phyloP scores from a whole-genome alignment of 192 early-diverging fungal genomes.

The Pecoramyces ruminantium region DNA sequence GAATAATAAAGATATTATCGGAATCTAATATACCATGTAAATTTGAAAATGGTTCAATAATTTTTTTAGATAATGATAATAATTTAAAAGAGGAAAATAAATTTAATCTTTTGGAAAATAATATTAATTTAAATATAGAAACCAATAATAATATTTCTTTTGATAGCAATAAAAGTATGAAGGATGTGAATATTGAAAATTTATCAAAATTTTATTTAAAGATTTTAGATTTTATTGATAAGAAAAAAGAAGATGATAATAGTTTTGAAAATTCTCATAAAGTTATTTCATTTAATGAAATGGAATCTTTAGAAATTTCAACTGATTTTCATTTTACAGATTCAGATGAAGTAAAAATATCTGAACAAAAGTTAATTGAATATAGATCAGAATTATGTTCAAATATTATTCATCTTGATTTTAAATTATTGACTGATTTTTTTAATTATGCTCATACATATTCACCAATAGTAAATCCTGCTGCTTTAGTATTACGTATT shows the following conservation, averaged over 20 bases:
- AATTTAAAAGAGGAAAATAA: too few relatives aligned
- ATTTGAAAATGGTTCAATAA: background rate
- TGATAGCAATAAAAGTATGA: too few relatives aligned
- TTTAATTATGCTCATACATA: background rate
- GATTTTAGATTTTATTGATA: too few relatives aligned
- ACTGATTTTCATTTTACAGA: background rate
- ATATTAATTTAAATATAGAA: too few relatives aligned
- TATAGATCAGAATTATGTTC: background rate
- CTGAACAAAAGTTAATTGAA: background rate
- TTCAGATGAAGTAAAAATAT: background rate
- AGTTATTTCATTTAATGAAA: background rate
- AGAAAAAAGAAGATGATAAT: background rate
- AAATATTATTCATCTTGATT: background rate
- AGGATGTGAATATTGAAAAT: too few relatives aligned
- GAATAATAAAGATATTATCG: background rate
- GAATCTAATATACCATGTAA: background rate
- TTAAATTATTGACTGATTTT: background rate
- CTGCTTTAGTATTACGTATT: background rate
- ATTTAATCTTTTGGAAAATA: too few relatives aligned
- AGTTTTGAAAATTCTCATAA: background rate
- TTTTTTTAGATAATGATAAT: background rate
- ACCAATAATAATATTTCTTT: too few relatives aligned
- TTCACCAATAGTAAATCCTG: background rate
- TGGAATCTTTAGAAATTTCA: background rate
- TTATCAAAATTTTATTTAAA: too few relatives aligned